These are phyloP conservation scores for Echinochloa phyllopogon DNA, from an alignment of 176 grass and related monocot species.

Conservation along the genomic window DNA sequence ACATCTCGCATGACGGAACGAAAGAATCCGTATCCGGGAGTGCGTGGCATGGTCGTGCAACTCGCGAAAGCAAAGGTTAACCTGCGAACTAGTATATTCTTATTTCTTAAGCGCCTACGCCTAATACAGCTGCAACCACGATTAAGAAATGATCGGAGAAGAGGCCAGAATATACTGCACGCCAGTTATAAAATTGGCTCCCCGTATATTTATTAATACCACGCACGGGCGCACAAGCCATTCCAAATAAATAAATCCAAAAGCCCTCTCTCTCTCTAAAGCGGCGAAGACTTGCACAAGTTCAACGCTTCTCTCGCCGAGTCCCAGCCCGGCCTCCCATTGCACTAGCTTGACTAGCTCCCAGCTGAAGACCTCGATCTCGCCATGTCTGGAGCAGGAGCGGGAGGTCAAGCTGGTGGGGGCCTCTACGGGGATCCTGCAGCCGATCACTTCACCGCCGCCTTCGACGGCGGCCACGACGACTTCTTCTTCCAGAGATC, in stretches of 20 bases:
- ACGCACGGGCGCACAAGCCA: not conserved
- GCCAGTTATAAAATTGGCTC: not conserved
- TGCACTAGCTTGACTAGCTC: slow-evolving; percentile 5
- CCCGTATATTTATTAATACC: not conserved
- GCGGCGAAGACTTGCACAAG: slow-evolving; percentile 28
- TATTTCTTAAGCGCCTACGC: too few relatives aligned
- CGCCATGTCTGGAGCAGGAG: slow-evolving; percentile 22
- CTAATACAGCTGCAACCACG: not conserved
- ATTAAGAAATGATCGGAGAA: not conserved
- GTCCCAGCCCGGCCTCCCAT: not conserved
- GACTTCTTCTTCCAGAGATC: slow-evolving; percentile 17
- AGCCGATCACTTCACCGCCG: not conserved
- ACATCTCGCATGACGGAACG: not conserved
- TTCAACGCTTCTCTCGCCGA: not conserved
- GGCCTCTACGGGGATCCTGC: slow-evolving; percentile 16
- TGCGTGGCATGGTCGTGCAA: not conserved
- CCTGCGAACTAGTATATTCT: too few relatives aligned
- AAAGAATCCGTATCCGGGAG: not conserved
- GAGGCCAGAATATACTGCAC: not conserved
- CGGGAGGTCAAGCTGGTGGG: not conserved
- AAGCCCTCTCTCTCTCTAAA: not conserved
- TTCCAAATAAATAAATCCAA: not conserved
- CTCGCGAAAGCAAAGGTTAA: not conserved
- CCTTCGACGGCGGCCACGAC: slow-evolving; percentile 10
- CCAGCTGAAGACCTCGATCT: not conserved